Base-by-base conservation (phyloP, 805 yeast genomes). In the Torulaspora maleeae region DNA sequence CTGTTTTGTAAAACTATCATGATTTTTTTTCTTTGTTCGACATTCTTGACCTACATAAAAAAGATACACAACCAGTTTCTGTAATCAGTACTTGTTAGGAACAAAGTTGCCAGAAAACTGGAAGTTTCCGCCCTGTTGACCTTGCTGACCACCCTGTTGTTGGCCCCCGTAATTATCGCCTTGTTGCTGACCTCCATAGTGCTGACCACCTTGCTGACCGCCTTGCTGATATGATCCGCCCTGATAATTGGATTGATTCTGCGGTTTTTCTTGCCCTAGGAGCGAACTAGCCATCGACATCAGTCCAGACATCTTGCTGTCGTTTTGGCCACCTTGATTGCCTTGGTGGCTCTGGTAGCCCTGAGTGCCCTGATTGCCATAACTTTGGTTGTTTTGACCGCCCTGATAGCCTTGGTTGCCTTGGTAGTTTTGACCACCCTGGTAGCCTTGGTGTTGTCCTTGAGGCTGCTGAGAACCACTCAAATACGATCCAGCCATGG, bases 101-200 rank as follows among this genome's bases (percentile, higher is more conserved):
- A 44, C 43, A 36, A 53, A 53, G 20, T 53, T 53, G 12, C 57
- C 57, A 12, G 52, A 45, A 16, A 53, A 53, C 34, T 46, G 48
- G 36, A 53, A 53, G 17, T 41, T 20, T n/a, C 43, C 35, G 16
- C 24, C 25, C 6, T 11, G 30, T 9, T n/a, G 30, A n/a, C 27
- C 32, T 36, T 36, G 30, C 15, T 27, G 40, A 6, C 43, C 36
- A 13, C 41, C 34, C 8, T 13, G 33, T n/a, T 33, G 36, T 11
- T 33, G 36, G 8, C 36, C 25, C 1, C 16, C 28, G 24, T 36
- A 28, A 17, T 36, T 36, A 5, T 22, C 8, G 8, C 25, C 25
- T 7, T 22, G 9, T 22, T 6, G 25, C 11, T 27, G 30, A 11
- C 15, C 6, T 11, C 30, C 35, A 5, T 19, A 17, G 9, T 32